Percentiles rank a stretch among this genome's conserved stretches.
Evolutionary conservation across 1,284 basidiomycete genomes (phyloP).

Genomic region (Phenoliferia sp.): DNA sequence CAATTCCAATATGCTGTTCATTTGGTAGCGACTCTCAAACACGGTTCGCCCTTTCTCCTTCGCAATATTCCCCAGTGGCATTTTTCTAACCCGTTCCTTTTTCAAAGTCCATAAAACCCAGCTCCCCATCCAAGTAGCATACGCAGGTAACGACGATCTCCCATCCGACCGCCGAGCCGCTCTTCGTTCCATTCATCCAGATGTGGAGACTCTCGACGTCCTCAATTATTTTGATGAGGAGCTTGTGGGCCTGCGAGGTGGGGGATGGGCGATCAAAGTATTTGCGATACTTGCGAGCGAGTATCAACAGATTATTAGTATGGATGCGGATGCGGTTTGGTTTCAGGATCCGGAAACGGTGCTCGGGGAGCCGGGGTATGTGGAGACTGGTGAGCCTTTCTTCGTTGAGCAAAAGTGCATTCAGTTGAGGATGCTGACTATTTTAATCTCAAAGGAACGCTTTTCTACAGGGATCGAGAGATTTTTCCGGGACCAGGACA

Average conservation of each 20-base stretch:
- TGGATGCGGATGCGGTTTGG: conserved; percentile 32
- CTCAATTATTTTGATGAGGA: conserved; percentile 28
- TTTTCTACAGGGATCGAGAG: conserved; percentile 32
- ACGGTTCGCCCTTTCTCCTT: background rate
- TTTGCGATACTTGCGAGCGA: conserved; percentile 29
- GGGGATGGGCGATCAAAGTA: conserved; percentile 33
- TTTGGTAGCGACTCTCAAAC: conserved; percentile 29
- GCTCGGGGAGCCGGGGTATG: conserved; percentile 26
- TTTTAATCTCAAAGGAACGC: conserved; percentile 11
- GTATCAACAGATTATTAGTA: conserved; percentile 27
- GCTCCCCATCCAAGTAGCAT: conserved; percentile 30
- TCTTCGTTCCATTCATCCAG: conserved; percentile 20
- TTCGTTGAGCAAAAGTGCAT: conserved; percentile 16
- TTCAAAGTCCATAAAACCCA: conserved; percentile 20
- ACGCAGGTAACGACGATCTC: conserved; percentile 30
- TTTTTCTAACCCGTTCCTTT: background rate
- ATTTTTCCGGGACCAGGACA: conserved; percentile 31
- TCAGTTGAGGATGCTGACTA: background rate
- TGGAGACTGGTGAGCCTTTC: conserved; percentile 25
- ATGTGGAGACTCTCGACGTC: conserved; percentile 29
- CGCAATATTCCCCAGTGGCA: too few relatives aligned
- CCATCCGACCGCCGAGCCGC: conserved; percentile 23
- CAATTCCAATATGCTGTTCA: conserved; percentile 31
- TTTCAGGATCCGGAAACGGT: conserved; percentile 25
- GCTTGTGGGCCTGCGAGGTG: conserved; percentile 24